Base-by-base conservation (phyloP, 1,139 yeast genomes). In the Suhomyces chickasaworum region DNA sequence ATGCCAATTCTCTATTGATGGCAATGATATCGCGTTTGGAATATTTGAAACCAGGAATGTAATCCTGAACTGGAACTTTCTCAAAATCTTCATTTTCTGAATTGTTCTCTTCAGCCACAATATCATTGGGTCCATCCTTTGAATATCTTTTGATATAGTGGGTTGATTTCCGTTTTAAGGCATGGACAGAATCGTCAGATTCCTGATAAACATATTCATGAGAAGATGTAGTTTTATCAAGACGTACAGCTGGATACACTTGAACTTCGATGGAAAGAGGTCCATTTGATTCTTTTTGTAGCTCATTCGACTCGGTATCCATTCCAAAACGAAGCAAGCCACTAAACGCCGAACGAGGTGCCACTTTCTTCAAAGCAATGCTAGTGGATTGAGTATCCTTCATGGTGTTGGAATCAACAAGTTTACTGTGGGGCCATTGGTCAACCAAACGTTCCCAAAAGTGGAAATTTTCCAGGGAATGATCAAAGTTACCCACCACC, bases 161-260 rank as follows among this genome's bases (percentile, higher is more conserved):
- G 18, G 58, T 52, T 2, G 65, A 57, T n/a, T 56, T 49, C 33
- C 63, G 46, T 38, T 60, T 59, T 7, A 67, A 53, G 25, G 52
- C 54, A 2, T 45, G 47, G 2, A 39, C 44, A 3, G 39, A 34
- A 7, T 49, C 33, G 18, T 44, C 45, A 1, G 44, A 46, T 4
- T 49, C 45, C 18, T 58, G 59, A 4, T 62, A 51, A 2, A 62
- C 49, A 46, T 65, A 74, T 37, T 69, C 71, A 46, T 69, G 73
- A n/a, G 68, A 63, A 12, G 56, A 53, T 10, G 63, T 58, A 7
- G 59, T 44, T 10, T 65, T 58, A 4, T 83, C 85, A 1, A 64
- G 56, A 50, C 82, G 79, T 0, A 79, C 77, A 4, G 86, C 85
- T 0, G 93, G 88, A 55, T 69, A 87, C 0, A 86, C 83, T 53